These are phyloP conservation scores for Choanephora cucurbitarum DNA, from an alignment of 371 early-diverging fungal genomes.

Conservation along the genomic window DNA sequence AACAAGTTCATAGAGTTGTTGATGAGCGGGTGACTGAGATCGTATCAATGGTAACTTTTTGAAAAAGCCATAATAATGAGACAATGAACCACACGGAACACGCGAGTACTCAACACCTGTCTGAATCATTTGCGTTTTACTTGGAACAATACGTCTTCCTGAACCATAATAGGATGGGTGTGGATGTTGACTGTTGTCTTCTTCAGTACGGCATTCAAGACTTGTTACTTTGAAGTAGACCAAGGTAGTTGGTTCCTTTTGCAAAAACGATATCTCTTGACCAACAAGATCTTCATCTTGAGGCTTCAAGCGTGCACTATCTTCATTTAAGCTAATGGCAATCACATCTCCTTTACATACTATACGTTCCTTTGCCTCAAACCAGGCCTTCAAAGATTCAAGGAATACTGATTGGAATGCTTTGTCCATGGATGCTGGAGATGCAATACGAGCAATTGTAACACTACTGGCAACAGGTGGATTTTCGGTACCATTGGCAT, in stretches of 20 bases:
- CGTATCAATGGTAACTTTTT: conserved; percentile 36
- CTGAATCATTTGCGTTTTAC: conserved; percentile 64
- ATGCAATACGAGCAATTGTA: conserved; percentile 75
- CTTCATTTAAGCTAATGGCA: conserved; percentile 66
- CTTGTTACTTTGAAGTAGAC: conserved; percentile 61
- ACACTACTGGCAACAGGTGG: conserved; percentile 67
- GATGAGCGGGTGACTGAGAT: conserved; percentile 27
- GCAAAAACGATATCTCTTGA: not conserved
- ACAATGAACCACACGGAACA: conserved; percentile 51
- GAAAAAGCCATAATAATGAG: conserved; percentile 38
- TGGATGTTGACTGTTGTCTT: not conserved
- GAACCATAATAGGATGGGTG: conserved; percentile 47
- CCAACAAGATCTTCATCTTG: conserved; percentile 13
- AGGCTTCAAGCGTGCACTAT: conserved; percentile 25
- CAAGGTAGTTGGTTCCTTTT: conserved; percentile 33
- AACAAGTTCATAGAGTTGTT: conserved; percentile 56
- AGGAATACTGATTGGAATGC: conserved; percentile 63
- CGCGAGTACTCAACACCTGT: conserved; percentile 67
- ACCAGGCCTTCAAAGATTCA: conserved; percentile 69
- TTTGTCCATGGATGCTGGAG: conserved; percentile 73
- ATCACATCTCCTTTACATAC: conserved; percentile 78
- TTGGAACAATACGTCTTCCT: conserved; percentile 58
- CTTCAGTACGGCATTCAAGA: conserved; percentile 25
- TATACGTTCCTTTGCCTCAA: conserved; percentile 66
- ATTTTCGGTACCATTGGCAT: conserved; percentile 43